These are phyloP conservation scores for Coix lacrymajobi DNA, from an alignment of 176 grass and related monocot species.

Conservation along the genomic window DNA sequence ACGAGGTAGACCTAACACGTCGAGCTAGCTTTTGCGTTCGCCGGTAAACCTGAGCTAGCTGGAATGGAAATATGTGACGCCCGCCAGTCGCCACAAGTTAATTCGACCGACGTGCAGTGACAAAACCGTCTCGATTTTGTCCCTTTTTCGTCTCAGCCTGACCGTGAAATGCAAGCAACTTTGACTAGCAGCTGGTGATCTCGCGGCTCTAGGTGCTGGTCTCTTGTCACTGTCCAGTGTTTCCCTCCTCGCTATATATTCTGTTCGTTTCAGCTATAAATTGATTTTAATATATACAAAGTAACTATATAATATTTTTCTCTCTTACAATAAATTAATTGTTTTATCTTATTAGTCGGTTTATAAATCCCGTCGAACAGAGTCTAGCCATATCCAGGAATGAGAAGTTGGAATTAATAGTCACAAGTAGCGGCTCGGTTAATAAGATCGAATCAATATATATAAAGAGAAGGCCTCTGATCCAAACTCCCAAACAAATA, in stretches of 20 bases:
- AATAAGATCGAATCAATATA: too few relatives aligned
- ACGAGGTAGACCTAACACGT: not conserved
- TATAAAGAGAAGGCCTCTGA: too few relatives aligned
- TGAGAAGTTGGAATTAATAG: too few relatives aligned
- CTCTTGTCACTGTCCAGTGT: slow-evolving; percentile 10
- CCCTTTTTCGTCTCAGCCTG: not conserved
- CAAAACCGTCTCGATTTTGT: not conserved
- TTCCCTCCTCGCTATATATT: not conserved
- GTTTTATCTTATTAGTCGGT: too few relatives aligned
- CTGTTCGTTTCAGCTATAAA: too few relatives aligned
- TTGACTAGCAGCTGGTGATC: not conserved
- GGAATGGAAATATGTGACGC: not conserved
- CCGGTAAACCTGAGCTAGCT: not conserved
- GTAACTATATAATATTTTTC: too few relatives aligned
- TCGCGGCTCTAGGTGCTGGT: not conserved
- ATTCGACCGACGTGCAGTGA: not conserved
- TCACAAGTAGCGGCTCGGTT: too few relatives aligned
- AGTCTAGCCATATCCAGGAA: too few relatives aligned
- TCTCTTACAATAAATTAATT: too few relatives aligned
- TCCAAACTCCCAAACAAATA: not conserved
- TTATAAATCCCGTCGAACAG: too few relatives aligned
- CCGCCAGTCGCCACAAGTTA: slow-evolving; percentile 8
- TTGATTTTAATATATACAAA: too few relatives aligned
- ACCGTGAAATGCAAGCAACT: slow-evolving; percentile 26
- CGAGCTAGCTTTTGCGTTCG: too few relatives aligned